Evolutionary conservation across 2,329 filamentous ascomycete genomes (phyloP), one percentile per base, ranked within the genome.

Genomic region (Daldinia sp.): DNA sequence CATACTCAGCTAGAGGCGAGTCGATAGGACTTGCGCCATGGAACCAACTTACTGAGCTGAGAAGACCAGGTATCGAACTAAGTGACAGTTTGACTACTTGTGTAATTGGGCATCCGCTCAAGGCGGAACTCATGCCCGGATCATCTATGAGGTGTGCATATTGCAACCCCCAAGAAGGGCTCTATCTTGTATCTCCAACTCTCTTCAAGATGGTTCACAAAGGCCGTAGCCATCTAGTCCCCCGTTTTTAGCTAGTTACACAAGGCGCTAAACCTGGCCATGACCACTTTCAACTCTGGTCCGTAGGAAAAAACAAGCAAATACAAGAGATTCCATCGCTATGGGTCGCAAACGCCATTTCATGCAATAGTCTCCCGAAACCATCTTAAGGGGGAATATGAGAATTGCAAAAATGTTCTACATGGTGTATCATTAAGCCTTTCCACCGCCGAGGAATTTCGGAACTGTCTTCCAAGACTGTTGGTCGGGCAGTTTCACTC

Each of bases 401-500:
- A 57, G 58, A 57, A 57, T 35, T 68, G 34, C 32, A 37, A 30
- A 58, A 58, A 32, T 35, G 48, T 48, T 47, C 43, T 64, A 49
- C 35, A 45, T 57, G 53, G 15, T 49, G 27, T 54, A 47, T 52
- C 50, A 52, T 65, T 51, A 66, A 1, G 63, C 48, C 32, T 61
- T 58, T 15, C 61, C 55, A 29, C 67, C 81, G 34, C 80, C 79
- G 72, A 87, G 82, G 63, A 80, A 74, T 52, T 75, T 77, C 17
- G 85, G 85, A 70, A 87, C 69, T 19, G 79, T 77, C 73, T 82
- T 82, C 85, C 85, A 87, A 30, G 78, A 77, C 71, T 82, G 76
- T 66, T 82, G 79, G 70, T 81, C 80, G 13, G 84, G 84, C 63
- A 91, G 74, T 77, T 86, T 87, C 63, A 91, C 80, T 70, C 88